phyloP scores from a whole-genome alignment of 2,329 filamentous ascomycete species.

The Cladophialophora psammophila region DNA sequence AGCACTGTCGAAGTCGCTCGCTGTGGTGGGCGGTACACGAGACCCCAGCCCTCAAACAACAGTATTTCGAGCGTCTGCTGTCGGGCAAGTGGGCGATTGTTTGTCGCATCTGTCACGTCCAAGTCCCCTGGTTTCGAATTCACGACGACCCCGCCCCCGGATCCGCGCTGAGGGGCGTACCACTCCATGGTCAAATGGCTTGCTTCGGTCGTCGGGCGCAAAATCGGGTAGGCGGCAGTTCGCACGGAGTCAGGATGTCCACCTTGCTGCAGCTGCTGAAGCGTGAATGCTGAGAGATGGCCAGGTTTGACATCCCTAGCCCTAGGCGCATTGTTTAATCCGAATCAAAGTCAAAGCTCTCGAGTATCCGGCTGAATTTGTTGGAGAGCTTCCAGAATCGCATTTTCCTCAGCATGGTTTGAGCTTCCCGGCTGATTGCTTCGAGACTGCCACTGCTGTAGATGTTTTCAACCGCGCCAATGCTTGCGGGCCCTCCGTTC shows the following conservation, averaged over 20 bases:
- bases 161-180: slow-evolving; percentile 6
- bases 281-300: neutral
- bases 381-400: slow-evolving; percentile 32
- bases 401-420: slow-evolving; percentile 33
- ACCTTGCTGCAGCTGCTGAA: neutral
- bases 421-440: slow-evolving; percentile 32
- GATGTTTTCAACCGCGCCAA: slow-evolving; percentile 30
- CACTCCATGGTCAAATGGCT: neutral
- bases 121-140: neutral
- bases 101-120: neutral
- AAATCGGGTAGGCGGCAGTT: neutral
- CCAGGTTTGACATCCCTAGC: neutral
- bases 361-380: slow-evolving; percentile 34
- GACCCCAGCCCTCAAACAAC: neutral
- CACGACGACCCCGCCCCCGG: slow-evolving; percentile 1
- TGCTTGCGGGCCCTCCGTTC: slow-evolving; percentile 30
- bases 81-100: neutral
- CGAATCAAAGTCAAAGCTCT: slow-evolving; percentile 28
- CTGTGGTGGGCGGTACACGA: neutral
- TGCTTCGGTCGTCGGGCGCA: neutral
- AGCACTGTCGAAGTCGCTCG: neutral
- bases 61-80: neutral
- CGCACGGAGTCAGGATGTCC: neutral
- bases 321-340: slow-evolving; percentile 8
- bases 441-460: slow-evolving; percentile 28